Base-by-base conservation (phyloP, 225 moss, liverwort and hornwort genomes). In the Takakia lepidozioides region DNA sequence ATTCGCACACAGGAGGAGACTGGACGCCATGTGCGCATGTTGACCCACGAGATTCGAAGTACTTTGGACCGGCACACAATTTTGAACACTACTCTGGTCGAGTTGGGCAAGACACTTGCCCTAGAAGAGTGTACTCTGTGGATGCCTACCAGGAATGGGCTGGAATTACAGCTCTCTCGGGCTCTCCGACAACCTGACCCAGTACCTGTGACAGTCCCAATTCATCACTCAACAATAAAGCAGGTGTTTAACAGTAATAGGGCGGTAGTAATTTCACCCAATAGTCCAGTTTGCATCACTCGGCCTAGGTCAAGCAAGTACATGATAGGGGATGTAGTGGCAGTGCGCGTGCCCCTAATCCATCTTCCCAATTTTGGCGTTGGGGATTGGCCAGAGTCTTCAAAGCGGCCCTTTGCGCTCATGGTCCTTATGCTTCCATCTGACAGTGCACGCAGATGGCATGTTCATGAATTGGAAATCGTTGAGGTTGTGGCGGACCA, bases 401-500 rank as follows among this genome's bases (percentile, higher is more conserved):
- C 25, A 9, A 50, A 50, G 25, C 49, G 49, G 3, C 24, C 49
- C 1, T 50, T 25, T 50, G 49, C 49, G 5, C 27, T 50, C 10
- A 25, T 50, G 25, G 49, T 50, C 19, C 49, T 50, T 19, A 50
- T 50, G 49, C 15, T 50, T 25, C 49, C 49, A n/a, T 50, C 49
- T 13, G 49, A 50, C 29, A 50, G 49, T 50, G 49, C 49, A 4
- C 24, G 49, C 3, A 50, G 49, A 27, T 50, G 49, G 49, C 49
- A 50, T 29, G 49, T 50, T 3, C 27, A 50, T 29, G 49, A 50
- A 30, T 17, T 50, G 25, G 49, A 50, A 27, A 13, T 50, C 8
- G 49, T 50, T 9, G 49, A 50, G 30, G 49, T 50, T 27, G 49
- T 50, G 10, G 49, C 49, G 26, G 49, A 50, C 17, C 49, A 50